Evolutionary conservation across 2,329 filamentous ascomycete species (phyloP), one percentile per base, ranked within the genome.

Genomic region (Pyricularia sp.): DNA sequence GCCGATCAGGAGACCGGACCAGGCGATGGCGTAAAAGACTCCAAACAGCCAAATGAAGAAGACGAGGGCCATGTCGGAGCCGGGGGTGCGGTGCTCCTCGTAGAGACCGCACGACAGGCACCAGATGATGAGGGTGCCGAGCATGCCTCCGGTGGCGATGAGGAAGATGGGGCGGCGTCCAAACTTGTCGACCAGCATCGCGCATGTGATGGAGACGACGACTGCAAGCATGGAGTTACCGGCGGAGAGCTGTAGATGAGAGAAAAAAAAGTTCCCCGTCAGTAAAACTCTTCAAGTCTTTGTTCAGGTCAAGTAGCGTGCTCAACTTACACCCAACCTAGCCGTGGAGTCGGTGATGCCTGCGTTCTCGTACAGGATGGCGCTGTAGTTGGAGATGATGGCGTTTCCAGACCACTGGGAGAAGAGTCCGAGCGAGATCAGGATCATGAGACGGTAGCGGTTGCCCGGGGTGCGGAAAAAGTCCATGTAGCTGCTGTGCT

Each of bases 1-100:
- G 23, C 77, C 78, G 63, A 82, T 77, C 33, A 81, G 75, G 31
- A 83, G 73, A 66, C 78, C 77, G 55, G 77, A 77, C 76, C 76
- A 81, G 68, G 79, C 78, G 64, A 80, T 71, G 71, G 78, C 78
- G 76, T 75, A 74, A 20, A 70, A 70, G 66, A 74, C 87, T 68
- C 75, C 75, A 72, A 75, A 78, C 61, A 77, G 42, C 69, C 77
- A 78, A 70, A 79, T 77, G 73, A 78, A 75, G 69, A 75, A 74
- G 42, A 78, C 70, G 33, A 78, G 76, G n/a, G 69, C 67, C 23
- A 31, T 36, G 23, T 73, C 73, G 50, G 75, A 74, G 12, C 65
- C 65, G 66, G 71, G 64, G 4, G 68, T 64, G 75, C 77, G 58
- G n/a, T 58, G 36, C 14, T 69, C 69, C 69, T 70, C 36, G 26